A percentile compares a stretch with the other conserved stretches of the same genome.
Conservation (phyloP, 768 basidiomycete species). For the Macrolepiota fuliginosa region DNA sequence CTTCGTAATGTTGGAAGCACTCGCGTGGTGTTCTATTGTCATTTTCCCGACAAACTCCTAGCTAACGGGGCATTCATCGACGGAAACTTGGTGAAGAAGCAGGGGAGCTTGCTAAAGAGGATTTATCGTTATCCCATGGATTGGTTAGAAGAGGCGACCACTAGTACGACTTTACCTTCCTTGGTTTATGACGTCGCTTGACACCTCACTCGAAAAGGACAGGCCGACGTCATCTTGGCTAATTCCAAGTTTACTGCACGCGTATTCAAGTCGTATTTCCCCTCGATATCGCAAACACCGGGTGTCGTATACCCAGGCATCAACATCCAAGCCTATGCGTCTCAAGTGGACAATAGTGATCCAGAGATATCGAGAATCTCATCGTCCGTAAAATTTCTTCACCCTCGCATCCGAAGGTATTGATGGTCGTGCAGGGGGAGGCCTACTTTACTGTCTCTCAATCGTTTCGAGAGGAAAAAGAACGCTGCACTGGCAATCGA, state of each 20-base stretch:
- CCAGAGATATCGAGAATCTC: conserved; percentile 51
- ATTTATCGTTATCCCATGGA: conserved; percentile 91
- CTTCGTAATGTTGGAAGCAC: conserved; percentile 63
- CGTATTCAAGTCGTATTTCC: conserved; percentile 75
- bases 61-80: conserved; percentile 68
- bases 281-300: conserved; percentile 58
- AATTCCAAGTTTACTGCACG: conserved; percentile 91
- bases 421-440: conserved; percentile 37
- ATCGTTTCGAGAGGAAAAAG: conserved; percentile 96
- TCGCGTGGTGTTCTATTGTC: conserved; percentile 96
- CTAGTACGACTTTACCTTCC: conserved; percentile 48
- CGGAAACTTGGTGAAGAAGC: conserved; percentile 40
- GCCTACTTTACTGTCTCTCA: conserved; percentile 83
- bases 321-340: conserved; percentile 72
- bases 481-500: conserved; percentile 80
- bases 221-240: conserved; percentile 87
- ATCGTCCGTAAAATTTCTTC: conserved; percentile 49
- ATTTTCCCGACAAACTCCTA: conserved; percentile 95
- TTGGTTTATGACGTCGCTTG: neutral
- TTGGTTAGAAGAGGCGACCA: conserved; percentile 85
- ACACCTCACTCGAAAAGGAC: conserved; percentile 43
- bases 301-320: conserved; percentile 96
- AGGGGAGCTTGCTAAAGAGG: conserved; percentile 55
- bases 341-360: conserved; percentile 36
- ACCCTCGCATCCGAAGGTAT: neutral